phyloP scores from a whole-genome alignment of 192 early-diverging fungal genomes.

The Podila clonocystis region DNA sequence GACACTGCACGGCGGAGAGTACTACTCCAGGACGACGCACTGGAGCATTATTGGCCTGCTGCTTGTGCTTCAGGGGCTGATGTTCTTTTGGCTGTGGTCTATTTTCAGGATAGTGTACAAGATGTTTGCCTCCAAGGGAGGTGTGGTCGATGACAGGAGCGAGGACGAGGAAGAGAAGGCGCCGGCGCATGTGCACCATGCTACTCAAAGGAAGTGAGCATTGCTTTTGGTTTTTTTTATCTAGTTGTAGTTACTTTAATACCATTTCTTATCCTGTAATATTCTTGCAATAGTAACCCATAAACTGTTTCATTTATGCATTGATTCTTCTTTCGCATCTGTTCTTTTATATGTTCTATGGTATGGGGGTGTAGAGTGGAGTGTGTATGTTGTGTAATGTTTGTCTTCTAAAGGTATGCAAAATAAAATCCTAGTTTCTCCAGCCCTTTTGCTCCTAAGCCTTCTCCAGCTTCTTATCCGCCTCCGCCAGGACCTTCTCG shows the following conservation, averaged over 20 bases:
- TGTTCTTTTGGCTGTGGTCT: constrained; percentile 83
- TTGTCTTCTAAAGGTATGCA: not conserved
- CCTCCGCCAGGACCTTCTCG: constrained; percentile 7
- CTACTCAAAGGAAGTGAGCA: not conserved
- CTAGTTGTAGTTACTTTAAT: not conserved
- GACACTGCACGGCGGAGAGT: constrained; percentile 66
- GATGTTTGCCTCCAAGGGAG: constrained; percentile 48
- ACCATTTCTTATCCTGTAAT: not conserved
- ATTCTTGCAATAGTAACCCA: not conserved
- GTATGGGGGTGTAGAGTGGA: too few species aligned
- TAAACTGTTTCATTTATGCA: too few species aligned
- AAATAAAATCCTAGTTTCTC: not conserved
- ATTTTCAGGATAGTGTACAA: constrained; percentile 61
- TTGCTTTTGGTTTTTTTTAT: not conserved
- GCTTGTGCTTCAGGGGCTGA: constrained; percentile 68
- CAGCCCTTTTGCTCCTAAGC: not conserved
- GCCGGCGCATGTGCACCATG: constrained; percentile 15
- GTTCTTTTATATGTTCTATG: too few species aligned
- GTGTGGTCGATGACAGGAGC: constrained; percentile 48
- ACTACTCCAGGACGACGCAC: constrained; percentile 58
- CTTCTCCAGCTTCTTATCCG: constrained; percentile 7
- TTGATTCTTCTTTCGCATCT: too few species aligned
- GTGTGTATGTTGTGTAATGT: not conserved
- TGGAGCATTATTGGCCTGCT: constrained; percentile 67
- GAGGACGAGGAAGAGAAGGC: constrained; percentile 33